These are phyloP conservation scores for Erodium texanum DNA, from an alignment of 441 rosid genomes.

Conservation along the genomic window DNA sequence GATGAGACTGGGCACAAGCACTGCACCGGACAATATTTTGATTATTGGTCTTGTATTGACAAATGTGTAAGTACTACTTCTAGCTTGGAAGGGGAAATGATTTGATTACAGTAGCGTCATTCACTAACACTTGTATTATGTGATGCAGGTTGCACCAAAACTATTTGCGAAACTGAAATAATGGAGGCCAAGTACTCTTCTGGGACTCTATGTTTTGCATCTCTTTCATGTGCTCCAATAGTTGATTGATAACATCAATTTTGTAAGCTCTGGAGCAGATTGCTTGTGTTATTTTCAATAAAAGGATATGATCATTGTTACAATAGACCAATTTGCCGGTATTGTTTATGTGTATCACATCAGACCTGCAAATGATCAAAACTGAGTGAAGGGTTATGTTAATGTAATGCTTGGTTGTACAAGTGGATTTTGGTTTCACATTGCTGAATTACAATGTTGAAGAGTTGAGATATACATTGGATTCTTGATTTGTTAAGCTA, in stretches of 20 bases:
- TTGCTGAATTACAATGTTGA: too few species aligned
- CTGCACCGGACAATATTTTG: constrained; percentile 78
- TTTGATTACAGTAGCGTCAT: background rate
- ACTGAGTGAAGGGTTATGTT: too few species aligned
- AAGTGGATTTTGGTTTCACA: too few species aligned
- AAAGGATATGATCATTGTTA: too few species aligned
- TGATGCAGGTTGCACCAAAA: constrained; percentile 49
- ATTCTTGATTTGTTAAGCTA: too few species aligned
- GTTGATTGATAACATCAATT: background rate
- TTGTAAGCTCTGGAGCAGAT: background rate
- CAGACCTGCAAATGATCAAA: too few species aligned
- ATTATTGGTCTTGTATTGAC: constrained; percentile 62
- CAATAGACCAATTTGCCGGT: too few species aligned
- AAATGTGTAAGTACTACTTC: constrained; percentile 51
- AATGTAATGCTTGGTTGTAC: too few species aligned
- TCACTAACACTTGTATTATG: constrained; percentile 10
- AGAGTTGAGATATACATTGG: too few species aligned
- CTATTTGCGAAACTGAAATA: constrained; percentile 43
- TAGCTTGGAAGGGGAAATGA: background rate
- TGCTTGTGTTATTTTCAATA: background rate
- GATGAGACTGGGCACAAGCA: constrained; percentile 67
- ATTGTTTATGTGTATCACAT: too few species aligned
- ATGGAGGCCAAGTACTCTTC: constrained; percentile 3
- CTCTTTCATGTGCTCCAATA: background rate
- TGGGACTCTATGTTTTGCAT: background rate